Percentiles rank a stretch among this genome's conserved stretches.
Evolutionary conservation across 2,329 filamentous ascomycete species (phyloP).

Genomic region (Ilyonectria destructans): DNA sequence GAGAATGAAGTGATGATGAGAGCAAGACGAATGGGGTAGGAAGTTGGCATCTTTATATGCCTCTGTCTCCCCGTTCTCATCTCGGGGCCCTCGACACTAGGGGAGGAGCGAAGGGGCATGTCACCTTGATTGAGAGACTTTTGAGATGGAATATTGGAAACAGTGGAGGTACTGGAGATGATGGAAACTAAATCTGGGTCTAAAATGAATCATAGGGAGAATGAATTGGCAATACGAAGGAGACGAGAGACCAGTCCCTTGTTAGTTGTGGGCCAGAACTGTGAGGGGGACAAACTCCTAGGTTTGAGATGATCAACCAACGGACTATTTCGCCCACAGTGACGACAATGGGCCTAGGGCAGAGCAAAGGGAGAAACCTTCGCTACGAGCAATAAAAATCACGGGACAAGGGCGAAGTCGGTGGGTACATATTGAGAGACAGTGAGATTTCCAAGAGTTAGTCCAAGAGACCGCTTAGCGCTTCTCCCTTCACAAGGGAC

Average conservation of each 20-base stretch:
- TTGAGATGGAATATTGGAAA: conserved; percentile 27
- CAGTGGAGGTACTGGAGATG: conserved; percentile 10
- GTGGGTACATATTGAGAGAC: background rate
- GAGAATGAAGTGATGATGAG: conserved; percentile 30
- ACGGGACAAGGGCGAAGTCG: background rate
- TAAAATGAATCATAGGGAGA: conserved; percentile 8
- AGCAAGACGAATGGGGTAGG: background rate
- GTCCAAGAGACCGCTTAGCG: background rate
- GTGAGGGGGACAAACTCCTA: background rate
- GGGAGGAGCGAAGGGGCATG: conserved; percentile 9
- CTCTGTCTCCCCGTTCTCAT: background rate
- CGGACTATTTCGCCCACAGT: background rate
- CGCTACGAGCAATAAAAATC: too few relatives aligned
- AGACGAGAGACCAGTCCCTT: conserved; percentile 23
- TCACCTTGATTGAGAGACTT: conserved; percentile 24
- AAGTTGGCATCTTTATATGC: conserved; percentile 40
- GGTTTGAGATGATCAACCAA: background rate
- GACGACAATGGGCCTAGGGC: background rate
- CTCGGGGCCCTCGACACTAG: background rate
- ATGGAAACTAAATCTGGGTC: conserved; percentile 8
- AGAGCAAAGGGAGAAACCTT: background rate
- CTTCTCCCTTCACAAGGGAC: conserved; percentile 11
- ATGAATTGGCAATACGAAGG: conserved; percentile 32
- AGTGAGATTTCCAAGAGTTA: background rate
- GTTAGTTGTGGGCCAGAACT: conserved; percentile 19